Percentiles rank a stretch among this genome's conserved stretches.
phyloP scores from a whole-genome alignment of 2,329 filamentous ascomycete genomes.

The Aspergillus hortae region DNA sequence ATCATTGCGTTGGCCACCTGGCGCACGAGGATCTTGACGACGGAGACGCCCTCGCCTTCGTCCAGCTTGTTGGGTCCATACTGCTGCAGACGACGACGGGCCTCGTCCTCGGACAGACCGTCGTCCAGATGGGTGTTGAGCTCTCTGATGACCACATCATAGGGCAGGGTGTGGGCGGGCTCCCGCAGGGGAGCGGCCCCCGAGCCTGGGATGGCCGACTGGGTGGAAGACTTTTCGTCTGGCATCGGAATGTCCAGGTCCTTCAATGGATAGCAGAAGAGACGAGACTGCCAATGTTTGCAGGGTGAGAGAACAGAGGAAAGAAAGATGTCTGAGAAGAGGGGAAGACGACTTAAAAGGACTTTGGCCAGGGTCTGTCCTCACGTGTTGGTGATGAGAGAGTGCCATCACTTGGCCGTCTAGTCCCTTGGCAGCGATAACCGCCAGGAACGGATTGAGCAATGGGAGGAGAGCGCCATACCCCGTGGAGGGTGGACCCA shows the following conservation, averaged over 20 bases:
- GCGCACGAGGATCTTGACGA: constrained; percentile 65
- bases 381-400: too few relatives aligned
- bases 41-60: constrained; percentile 62
- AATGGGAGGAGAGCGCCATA: too few relatives aligned
- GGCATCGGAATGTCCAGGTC: constrained; percentile 7
- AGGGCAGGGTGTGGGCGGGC: constrained; percentile 59
- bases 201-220: constrained; percentile 6
- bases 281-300: neutral
- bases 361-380: too few relatives aligned
- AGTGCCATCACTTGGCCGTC: too few relatives aligned
- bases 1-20: constrained; percentile 68
- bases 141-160: constrained; percentile 52
- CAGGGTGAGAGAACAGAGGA: too few relatives aligned
- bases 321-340: too few relatives aligned
- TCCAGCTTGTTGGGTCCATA: constrained; percentile 63
- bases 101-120: constrained; percentile 55
- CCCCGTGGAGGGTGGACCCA: too few relatives aligned
- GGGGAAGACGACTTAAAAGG: too few relatives aligned
- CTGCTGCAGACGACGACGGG: constrained; percentile 51
- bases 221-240: constrained; percentile 6
- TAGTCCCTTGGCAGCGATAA: too few relatives aligned
- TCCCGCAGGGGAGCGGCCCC: constrained; percentile 44
- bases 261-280: neutral
- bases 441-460: too few relatives aligned
- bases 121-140: constrained; percentile 52